A percentile compares a stretch with the other conserved stretches of the same genome.
Evolutionary conservation across 164 flowering plant species (phyloP).

Genomic region (Kingdonia uniflora): DNA sequence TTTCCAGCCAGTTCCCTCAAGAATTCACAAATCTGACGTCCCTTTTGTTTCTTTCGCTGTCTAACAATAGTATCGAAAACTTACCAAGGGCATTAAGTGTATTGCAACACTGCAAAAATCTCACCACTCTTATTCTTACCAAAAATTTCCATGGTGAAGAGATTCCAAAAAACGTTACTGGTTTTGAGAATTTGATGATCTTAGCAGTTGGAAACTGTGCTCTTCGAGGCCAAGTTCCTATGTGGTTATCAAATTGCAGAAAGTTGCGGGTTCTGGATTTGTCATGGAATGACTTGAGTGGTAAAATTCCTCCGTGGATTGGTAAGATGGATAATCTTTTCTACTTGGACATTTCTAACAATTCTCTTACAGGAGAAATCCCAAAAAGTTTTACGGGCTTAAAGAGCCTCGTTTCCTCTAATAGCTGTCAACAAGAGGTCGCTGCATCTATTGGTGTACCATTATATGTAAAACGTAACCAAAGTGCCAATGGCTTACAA

Average conservation of each 20-base stretch:
- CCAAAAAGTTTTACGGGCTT: conserved; percentile 45
- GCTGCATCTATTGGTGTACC: conserved; percentile 42
- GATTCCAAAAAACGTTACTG: conserved; percentile 33
- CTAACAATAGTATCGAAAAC: conserved; percentile 58
- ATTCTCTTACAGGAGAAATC: conserved; percentile 66
- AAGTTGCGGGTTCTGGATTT: conserved; percentile 61
- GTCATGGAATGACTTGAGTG: conserved; percentile 68
- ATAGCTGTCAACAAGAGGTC: conserved; percentile 16
- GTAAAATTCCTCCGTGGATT: conserved; percentile 63
- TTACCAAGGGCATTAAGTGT: conserved; percentile 41
- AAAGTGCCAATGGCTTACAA: conserved; percentile 52
- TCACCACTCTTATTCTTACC: conserved; percentile 64
- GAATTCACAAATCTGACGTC: conserved; percentile 33
- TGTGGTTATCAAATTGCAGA: conserved; percentile 42
- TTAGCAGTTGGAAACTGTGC: conserved; percentile 58
- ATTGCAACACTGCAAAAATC: conserved; percentile 53
- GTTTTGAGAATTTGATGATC: conserved; percentile 40
- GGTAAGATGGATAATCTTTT: conserved; percentile 59
- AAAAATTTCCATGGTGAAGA: conserved; percentile 63
- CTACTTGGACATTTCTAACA: conserved; percentile 79
- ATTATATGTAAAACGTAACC: conserved; percentile 51
- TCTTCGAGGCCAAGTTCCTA: conserved; percentile 53
- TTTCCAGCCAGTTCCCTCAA: conserved; percentile 45
- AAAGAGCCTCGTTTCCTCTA: conserved; percentile 34
- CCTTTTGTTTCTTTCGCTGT: conserved; percentile 57